Conservation (phyloP, 2,329 filamentous ascomycete genomes). For the Aspergillus sp. region DNA sequence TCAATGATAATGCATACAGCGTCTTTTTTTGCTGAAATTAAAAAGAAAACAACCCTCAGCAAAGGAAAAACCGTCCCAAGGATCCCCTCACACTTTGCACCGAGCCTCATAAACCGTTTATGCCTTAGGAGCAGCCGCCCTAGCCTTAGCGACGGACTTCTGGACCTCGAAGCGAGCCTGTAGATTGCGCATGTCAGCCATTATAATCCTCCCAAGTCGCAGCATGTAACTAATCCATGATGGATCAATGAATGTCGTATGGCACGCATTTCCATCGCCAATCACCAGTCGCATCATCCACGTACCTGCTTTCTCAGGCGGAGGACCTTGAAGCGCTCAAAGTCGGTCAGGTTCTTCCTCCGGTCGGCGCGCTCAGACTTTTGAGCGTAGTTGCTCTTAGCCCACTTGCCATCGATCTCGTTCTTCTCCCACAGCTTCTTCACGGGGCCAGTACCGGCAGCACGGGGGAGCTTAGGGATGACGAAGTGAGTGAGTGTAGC, state of each 20-base stretch:
- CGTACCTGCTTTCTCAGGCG: conserved; percentile 96
- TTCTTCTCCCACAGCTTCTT: conserved; percentile 85
- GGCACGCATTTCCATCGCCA: too few species aligned
- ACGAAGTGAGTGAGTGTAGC: conserved; percentile 83
- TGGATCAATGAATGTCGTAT: too few species aligned
- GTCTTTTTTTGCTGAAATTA: conserved; percentile 26
- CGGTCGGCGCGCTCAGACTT: conserved; percentile 76
- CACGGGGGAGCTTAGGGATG: conserved; percentile 77
- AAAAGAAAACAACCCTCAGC: conserved; percentile 21
- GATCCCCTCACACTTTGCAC: conserved; percentile 38
- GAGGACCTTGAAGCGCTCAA: conserved; percentile 99
- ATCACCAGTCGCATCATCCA: conserved; percentile 11
- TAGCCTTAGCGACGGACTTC: conserved; percentile 92
- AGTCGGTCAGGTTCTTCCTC: conserved; percentile 89
- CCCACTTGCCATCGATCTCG: conserved; percentile 89
- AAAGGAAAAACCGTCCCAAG: conserved; percentile 31
- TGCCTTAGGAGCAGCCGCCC: conserved; percentile 66
- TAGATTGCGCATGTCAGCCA: not conserved
- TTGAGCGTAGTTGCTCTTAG: conserved; percentile 87
- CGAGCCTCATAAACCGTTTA: conserved; percentile 31
- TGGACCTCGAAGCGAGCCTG: conserved; percentile 87
- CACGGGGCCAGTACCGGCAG: conserved; percentile 70
- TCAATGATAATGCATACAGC: conserved; percentile 36
- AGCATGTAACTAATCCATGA: not conserved
- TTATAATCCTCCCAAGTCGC: not conserved